Conservation (phyloP, 805 yeast genomes). For the Candida ipomoeae region DNA sequence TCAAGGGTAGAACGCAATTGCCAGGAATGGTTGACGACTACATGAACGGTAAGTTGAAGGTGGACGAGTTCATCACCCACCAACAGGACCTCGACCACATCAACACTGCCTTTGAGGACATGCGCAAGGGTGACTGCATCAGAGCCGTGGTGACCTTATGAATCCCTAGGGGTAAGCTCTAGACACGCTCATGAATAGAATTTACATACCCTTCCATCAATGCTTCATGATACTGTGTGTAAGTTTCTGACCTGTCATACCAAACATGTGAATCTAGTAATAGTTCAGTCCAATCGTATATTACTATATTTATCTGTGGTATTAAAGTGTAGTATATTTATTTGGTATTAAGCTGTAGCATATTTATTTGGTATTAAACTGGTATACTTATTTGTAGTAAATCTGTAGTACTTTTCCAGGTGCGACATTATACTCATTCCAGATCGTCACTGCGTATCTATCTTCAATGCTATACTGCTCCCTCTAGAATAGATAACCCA, state of each 20-base stretch:
- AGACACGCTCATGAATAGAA: neutral
- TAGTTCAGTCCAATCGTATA: neutral
- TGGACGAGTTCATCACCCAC: conserved; percentile 94
- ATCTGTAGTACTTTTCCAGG: no score
- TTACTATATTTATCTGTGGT: neutral
- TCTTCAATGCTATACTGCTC: no score
- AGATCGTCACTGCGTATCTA: no score
- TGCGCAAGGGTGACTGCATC: conserved; percentile 91
- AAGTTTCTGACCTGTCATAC: neutral
- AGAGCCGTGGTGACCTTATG: conserved; percentile 75
- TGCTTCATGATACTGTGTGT: neutral
- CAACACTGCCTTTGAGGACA: conserved; percentile 87
- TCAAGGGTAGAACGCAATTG: conserved; percentile 94
- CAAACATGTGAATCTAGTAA: neutral
- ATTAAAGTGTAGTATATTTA: neutral
- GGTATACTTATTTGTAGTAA: no score
- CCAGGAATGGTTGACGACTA: conserved; percentile 88
- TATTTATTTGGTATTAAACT: no score
- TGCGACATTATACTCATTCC: no score
- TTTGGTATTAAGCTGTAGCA: no score
- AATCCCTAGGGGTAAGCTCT: conserved; percentile 12
- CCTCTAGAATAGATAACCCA: no score
- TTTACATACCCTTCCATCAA: conserved; percentile 2
- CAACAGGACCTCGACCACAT: conserved; percentile 73
- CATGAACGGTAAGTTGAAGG: conserved; percentile 73